phyloP scores from a whole-genome alignment of 768 basidiomycete genomes.

The Hygrocybe punicea region DNA sequence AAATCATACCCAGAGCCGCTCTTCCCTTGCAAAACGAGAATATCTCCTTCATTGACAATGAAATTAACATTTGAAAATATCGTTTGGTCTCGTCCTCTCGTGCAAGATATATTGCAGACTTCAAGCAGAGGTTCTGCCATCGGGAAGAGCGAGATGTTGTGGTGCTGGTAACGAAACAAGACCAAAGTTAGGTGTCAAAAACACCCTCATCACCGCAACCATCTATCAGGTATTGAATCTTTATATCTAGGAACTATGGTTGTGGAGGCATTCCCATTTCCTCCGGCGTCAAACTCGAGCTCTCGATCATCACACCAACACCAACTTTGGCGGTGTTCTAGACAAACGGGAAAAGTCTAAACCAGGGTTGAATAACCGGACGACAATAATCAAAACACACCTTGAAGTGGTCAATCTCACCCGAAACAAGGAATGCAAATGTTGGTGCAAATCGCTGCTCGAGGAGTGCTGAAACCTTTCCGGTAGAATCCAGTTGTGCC shows the following conservation, averaged over 20 bases:
- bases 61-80: slow-evolving; percentile 65
- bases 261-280: slow-evolving; percentile 71
- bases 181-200: neutral
- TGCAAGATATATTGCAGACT: slow-evolving; percentile 49
- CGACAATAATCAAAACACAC: slow-evolving; percentile 40
- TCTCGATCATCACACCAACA: slow-evolving; percentile 97
- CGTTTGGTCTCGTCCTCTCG: slow-evolving; percentile 42
- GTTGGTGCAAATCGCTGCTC: slow-evolving; percentile 96
- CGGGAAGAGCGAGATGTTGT: neutral
- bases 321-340: slow-evolving; percentile 94
- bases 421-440: slow-evolving; percentile 90
- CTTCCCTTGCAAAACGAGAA: slow-evolving; percentile 73
- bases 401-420: slow-evolving; percentile 99
- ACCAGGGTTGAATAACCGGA: slow-evolving; percentile 3
- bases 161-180: neutral
- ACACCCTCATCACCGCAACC: neutral
- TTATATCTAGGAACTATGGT: slow-evolving; percentile 26
- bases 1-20: slow-evolving; percentile 59
- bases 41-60: slow-evolving; percentile 64
- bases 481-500: slow-evolving; percentile 90
- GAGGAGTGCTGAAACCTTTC: slow-evolving; percentile 90
- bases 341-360: slow-evolving; percentile 1
- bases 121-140: slow-evolving; percentile 42
- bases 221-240: neutral
- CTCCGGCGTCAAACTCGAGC: slow-evolving; percentile 72